A percentile compares a stretch with the other conserved stretches of the same genome.
These are phyloP conservation scores for Vigna radiata DNA, from an alignment of 306 rosid genomes.

Conservation along the genomic window DNA sequence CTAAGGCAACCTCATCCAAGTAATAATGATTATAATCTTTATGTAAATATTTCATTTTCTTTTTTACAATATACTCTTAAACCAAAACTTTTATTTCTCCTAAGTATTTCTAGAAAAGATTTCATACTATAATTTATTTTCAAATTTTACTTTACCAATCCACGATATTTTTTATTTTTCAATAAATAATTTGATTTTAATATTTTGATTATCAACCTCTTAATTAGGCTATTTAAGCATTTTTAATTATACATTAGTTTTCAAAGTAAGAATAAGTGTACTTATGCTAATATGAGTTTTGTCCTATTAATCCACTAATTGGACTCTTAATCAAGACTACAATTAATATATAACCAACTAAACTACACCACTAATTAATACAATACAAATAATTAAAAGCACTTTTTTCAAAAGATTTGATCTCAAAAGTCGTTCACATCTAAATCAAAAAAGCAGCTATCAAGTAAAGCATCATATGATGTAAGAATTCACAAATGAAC, in stretches of 20 bases:
- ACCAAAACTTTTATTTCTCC: too few species aligned
- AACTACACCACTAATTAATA: neutral
- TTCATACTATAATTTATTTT: too few species aligned
- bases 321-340: neutral
- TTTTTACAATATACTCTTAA: too few species aligned
- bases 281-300: neutral
- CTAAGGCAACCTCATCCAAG: conserved; percentile 7
- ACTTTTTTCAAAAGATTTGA: conserved; percentile 26
- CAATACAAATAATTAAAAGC: neutral
- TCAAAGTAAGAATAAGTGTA: too few species aligned
- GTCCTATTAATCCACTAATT: neutral
- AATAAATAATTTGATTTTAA: too few species aligned
- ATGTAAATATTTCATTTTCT: neutral
- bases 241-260: too few species aligned
- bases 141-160: too few species aligned
- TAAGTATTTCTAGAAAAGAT: too few species aligned
- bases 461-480: conserved; percentile 15
- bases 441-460: conserved; percentile 16
- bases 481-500: neutral
- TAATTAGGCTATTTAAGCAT: too few species aligned
- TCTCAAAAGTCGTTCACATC: too few species aligned
- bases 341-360: neutral
- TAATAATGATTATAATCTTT: neutral
- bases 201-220: too few species aligned
- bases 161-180: too few species aligned